Percentiles rank a stretch among this genome's conserved stretches.
Evolutionary conservation across 768 basidiomycete species (phyloP).

Genomic region (Leucosporidium creatinivorum): DNA sequence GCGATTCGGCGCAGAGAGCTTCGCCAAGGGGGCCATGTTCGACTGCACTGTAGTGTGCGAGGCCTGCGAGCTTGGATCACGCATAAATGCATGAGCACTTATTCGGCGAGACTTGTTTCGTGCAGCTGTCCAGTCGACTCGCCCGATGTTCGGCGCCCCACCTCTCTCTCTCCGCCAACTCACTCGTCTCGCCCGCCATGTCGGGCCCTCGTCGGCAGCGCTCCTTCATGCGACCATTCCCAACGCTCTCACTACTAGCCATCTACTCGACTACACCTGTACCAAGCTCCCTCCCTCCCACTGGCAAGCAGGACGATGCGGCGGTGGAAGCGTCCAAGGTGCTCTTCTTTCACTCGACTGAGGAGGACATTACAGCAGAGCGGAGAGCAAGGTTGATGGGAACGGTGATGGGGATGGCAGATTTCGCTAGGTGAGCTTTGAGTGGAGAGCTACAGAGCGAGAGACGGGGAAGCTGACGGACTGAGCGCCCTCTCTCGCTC

Average conservation of each 20-base stretch:
- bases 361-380: not conserved
- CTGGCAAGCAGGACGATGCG: slow-evolving; percentile 1
- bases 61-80: too few species aligned
- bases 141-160: too few species aligned
- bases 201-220: too few species aligned
- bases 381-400: slow-evolving; percentile 12
- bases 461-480: not conserved
- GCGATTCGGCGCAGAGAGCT: too few species aligned
- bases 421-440: slow-evolving; percentile 18
- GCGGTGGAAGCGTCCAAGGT: slow-evolving; percentile 23
- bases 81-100: too few species aligned
- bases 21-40: too few species aligned
- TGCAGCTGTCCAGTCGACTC: too few species aligned
- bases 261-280: slow-evolving; percentile 15
- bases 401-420: slow-evolving; percentile 22
- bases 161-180: too few species aligned
- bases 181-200: too few species aligned
- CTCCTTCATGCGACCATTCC: slow-evolving; percentile 1
- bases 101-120: too few species aligned
- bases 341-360: not conserved
- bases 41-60: too few species aligned
- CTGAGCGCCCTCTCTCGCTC: too few species aligned
- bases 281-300: not conserved
- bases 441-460: not conserved
- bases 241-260: slow-evolving; percentile 13